These are phyloP conservation scores for Verticillium nubilum DNA, from an alignment of 2,329 filamentous ascomycete species.

Conservation along the genomic window DNA sequence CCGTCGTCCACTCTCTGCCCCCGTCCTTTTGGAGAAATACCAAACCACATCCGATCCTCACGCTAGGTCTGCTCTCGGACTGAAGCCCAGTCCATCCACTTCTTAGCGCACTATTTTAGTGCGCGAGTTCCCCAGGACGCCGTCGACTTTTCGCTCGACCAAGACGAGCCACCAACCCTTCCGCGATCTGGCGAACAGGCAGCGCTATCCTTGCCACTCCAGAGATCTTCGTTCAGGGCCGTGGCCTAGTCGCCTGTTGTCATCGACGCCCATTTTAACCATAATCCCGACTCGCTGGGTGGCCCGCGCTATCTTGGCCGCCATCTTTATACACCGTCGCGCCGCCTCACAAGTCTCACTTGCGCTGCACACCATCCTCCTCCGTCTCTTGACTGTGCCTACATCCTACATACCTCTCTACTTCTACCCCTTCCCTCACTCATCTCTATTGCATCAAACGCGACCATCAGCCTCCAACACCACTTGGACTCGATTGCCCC, in stretches of 20 bases:
- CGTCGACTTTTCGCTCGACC: constrained; percentile 5
- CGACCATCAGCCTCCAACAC: neutral
- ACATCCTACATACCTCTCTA: neutral
- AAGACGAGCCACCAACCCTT: constrained; percentile 7
- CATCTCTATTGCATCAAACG: neutral
- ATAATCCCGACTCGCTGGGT: constrained; percentile 14
- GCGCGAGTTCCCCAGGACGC: constrained; percentile 13
- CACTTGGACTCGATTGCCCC: constrained; percentile 2
- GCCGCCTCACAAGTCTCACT: constrained; percentile 15
- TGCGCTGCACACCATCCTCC: constrained; percentile 4
- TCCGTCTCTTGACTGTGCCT: neutral
- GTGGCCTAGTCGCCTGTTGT: constrained; percentile 14
- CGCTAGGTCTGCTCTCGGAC: constrained; percentile 12
- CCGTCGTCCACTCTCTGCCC: neutral
- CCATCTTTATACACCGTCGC: constrained; percentile 15
- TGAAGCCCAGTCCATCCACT: constrained; percentile 13
- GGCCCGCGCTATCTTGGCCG: constrained; percentile 14
- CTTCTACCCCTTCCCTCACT: neutral
- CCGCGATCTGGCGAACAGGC: constrained; percentile 12
- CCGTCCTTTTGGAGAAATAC: constrained; percentile 1
- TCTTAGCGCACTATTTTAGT: constrained; percentile 16
- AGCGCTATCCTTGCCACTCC: constrained; percentile 14
- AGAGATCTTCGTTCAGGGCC: constrained; percentile 15
- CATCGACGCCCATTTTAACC: constrained; percentile 15
- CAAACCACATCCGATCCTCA: constrained; percentile 13